Percentiles rank a stretch among this genome's conserved stretches.
Conservation (phyloP, 371 early-diverging fungal genomes). For the Lichtheimia hyalospora region DNA sequence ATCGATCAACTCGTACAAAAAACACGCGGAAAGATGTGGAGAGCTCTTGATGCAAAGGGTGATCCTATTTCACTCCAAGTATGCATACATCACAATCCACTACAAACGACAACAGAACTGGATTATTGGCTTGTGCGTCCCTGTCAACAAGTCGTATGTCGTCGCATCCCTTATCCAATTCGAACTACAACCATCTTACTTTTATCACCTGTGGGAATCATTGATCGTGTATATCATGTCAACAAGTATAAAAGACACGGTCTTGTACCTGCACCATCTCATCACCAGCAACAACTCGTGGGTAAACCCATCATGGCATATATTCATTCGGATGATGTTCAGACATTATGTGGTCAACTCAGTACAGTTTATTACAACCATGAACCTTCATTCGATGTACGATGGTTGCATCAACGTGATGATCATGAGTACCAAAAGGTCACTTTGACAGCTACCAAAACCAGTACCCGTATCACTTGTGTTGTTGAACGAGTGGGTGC, state of each 20-base stretch:
- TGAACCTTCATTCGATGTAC: constrained; percentile 24
- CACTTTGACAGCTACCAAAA: constrained; percentile 17
- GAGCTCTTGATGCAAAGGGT: background rate
- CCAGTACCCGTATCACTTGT: constrained; percentile 4
- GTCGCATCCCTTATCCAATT: background rate
- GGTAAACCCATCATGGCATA: constrained; percentile 46
- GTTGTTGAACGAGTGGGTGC: constrained; percentile 1
- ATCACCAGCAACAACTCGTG: constrained; percentile 11
- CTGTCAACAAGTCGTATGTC: background rate
- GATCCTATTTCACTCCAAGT: constrained; percentile 20
- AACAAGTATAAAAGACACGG: constrained; percentile 6
- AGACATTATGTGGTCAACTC: constrained; percentile 25
- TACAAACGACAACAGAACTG: constrained; percentile 17
- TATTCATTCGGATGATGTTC: constrained; percentile 35
- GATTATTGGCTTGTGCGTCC: constrained; percentile 38
- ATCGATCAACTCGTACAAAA: constrained; percentile 12
- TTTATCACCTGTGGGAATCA: constrained; percentile 34
- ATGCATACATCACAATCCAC: constrained; percentile 35
- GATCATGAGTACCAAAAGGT: constrained; percentile 21
- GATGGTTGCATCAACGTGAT: constrained; percentile 21
- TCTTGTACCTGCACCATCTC: constrained; percentile 12
- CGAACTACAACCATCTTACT: constrained; percentile 23
- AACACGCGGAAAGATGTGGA: constrained; percentile 2
- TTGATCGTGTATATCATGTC: constrained; percentile 30
- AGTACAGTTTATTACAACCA: constrained; percentile 9